Evolutionary conservation across 768 basidiomycete genomes (phyloP).

Genomic region (Dictyophora rubrovolvata): DNA sequence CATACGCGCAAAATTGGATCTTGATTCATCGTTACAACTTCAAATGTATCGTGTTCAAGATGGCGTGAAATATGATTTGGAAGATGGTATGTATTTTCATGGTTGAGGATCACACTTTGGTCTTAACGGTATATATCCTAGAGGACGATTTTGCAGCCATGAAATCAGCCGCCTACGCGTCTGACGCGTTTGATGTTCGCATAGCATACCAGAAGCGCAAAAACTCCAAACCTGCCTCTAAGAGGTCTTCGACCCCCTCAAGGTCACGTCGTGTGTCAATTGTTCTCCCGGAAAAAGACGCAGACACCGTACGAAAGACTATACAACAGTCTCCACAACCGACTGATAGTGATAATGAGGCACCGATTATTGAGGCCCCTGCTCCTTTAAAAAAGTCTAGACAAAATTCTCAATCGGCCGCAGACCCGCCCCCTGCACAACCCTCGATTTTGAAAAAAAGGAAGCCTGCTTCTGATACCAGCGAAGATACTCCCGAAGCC

Average conservation of each 20-base stretch:
- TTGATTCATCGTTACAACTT: constrained; percentile 28
- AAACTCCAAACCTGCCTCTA: neutral
- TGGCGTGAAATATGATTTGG: constrained; percentile 51
- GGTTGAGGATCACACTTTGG: constrained; percentile 2
- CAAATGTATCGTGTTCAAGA: constrained; percentile 44
- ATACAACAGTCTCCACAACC: too few species aligned
- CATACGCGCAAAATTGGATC: constrained; percentile 51
- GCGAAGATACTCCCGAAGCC: neutral
- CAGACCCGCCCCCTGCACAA: too few species aligned
- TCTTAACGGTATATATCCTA: constrained; percentile 18
- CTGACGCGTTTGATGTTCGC: constrained; percentile 13
- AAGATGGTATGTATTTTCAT: constrained; percentile 46
- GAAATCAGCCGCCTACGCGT: constrained; percentile 31
- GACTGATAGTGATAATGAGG: too few species aligned
- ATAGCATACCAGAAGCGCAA: constrained; percentile 12
- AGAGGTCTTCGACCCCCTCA: neutral
- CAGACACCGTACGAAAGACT: neutral
- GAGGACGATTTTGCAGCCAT: constrained; percentile 80
- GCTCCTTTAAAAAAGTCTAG: neutral
- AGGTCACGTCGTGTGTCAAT: neutral
- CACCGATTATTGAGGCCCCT: too few species aligned
- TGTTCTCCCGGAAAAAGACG: neutral
- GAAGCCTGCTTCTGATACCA: neutral
- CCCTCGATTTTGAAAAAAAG: neutral
- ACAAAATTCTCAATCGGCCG: neutral